Base-by-base conservation (phyloP, 768 basidiomycete species). In the Arthromyces matolae region DNA sequence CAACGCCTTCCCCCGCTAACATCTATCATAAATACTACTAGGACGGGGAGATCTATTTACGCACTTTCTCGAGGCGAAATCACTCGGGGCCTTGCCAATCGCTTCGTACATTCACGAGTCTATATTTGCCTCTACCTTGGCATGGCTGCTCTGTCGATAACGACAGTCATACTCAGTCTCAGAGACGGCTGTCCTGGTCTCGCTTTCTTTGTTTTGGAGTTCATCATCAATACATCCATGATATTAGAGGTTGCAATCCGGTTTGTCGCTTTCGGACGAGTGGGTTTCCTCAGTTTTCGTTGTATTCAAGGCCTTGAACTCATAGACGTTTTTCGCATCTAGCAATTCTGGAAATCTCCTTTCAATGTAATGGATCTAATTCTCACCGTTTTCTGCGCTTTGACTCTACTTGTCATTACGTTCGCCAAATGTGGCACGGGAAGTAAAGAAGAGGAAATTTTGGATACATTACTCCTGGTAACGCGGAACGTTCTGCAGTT, bases 281-380 rank as follows among this genome's bases (percentile, higher is more conserved):
- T 98, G 59, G 60, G 90, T 73, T 13, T 32, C n/a, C 37, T 23
- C 24, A 22, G 33, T 19, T 27, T 44, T 12, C 16, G 27, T 29
- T n/a, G 35, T 9, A 27, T 35, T 24, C 18, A 20, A 22, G 23
- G 36, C 16, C 13, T 22, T 32, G 9, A 43, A 29, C 47, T 48
- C 34, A 55, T 39, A 16, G 25, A 28, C 37, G 22, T 9, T 18
- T 18, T n/a, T 38, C 43, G 34, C 32, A 48, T 44, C 32, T 62
- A 94, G 93, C 89, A 93, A 91, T 96, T 96, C 73, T 94, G 91
- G 91, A 88, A 81, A 64, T 89, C 90, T n/a, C 83, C 84, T 9
- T 93, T 91, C 70, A 97, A 97, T 63, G 71, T 90, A 25, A 75
- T 94, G 58, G 94, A 97, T 63, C 76, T 96, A 13, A 78, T 89